phyloP scores from a whole-genome alignment of 106 monocot species.

The Vanilla planifolia region DNA sequence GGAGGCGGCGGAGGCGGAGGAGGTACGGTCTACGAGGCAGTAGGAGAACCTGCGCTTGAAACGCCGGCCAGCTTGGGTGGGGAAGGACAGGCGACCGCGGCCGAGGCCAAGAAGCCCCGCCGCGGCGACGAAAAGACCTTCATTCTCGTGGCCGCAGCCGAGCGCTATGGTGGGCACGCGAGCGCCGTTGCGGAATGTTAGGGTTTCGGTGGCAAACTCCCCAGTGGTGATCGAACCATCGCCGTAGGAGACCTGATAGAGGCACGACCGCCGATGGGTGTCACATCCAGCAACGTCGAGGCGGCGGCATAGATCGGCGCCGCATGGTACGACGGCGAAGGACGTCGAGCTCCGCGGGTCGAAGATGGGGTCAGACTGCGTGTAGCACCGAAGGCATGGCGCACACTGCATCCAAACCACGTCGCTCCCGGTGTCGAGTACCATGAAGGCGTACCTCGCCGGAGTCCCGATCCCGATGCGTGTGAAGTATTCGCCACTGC shows the following conservation, averaged over 20 bases:
- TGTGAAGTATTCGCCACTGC: slow-evolving; percentile 85
- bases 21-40: slow-evolving; percentile 68
- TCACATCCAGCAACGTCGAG: slow-evolving; percentile 48
- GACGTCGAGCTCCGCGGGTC: slow-evolving; percentile 44
- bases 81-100: slow-evolving; percentile 59
- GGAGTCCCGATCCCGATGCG: slow-evolving; percentile 64
- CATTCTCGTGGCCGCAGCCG: slow-evolving; percentile 81
- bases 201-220: slow-evolving; percentile 57
- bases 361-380: slow-evolving; percentile 55
- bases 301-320: slow-evolving; percentile 30
- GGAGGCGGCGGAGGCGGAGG: slow-evolving; percentile 3
- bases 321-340: slow-evolving; percentile 40
- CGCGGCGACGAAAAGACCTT: slow-evolving; percentile 70
- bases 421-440: slow-evolving; percentile 85
- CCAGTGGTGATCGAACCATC: slow-evolving; percentile 63
- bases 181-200: slow-evolving; percentile 37
- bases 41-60: slow-evolving; percentile 63
- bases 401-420: slow-evolving; percentile 74
- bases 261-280: slow-evolving; percentile 23
- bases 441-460: slow-evolving; percentile 23
- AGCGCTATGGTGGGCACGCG: slow-evolving; percentile 37
- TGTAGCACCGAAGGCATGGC: slow-evolving; percentile 72
- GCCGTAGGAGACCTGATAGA: slow-evolving; percentile 72
- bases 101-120: slow-evolving; percentile 74
- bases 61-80: slow-evolving; percentile 42